A percentile compares a stretch with the other conserved stretches of the same genome.
Evolutionary conservation across 169 alveolate genomes (phyloP).

Genomic region (Cryptosporidium canis): DNA sequence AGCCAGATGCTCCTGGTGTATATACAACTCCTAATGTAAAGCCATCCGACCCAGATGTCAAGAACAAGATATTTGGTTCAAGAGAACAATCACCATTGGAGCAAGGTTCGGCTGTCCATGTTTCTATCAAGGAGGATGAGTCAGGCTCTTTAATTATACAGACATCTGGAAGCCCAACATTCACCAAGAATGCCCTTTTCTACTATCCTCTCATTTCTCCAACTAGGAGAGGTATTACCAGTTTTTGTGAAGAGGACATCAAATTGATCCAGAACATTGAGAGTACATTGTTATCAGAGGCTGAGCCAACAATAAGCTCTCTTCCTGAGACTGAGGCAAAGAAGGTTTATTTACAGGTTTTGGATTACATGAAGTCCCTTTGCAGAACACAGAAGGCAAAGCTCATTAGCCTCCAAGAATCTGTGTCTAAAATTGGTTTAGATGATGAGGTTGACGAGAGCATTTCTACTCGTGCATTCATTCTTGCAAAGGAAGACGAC

Average conservation of each 20-base stretch:
- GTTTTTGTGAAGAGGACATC: conserved; percentile 25
- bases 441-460: background rate
- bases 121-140: background rate
- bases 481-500: conserved; percentile 58
- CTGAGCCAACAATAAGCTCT: background rate
- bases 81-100: background rate
- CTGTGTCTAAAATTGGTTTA: background rate
- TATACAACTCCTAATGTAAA: conserved; percentile 8
- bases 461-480: conserved; percentile 9
- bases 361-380: background rate
- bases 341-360: conserved; percentile 28
- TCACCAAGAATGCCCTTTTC: conserved; percentile 21
- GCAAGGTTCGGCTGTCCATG: background rate
- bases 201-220: conserved; percentile 65
- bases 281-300: background rate
- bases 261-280: conserved; percentile 16
- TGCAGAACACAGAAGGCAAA: conserved; percentile 29
- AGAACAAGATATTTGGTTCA: background rate
- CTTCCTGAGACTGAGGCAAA: conserved; percentile 55
- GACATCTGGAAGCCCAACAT: conserved; percentile 26
- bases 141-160: background rate
- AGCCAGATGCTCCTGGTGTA: conserved; percentile 32
- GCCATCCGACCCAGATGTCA: conserved; percentile 15
- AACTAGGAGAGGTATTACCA: background rate
- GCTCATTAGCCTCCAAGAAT: background rate